phyloP scores from a whole-genome alignment of 768 basidiomycete species.

The Macrolepiota dolichaula region DNA sequence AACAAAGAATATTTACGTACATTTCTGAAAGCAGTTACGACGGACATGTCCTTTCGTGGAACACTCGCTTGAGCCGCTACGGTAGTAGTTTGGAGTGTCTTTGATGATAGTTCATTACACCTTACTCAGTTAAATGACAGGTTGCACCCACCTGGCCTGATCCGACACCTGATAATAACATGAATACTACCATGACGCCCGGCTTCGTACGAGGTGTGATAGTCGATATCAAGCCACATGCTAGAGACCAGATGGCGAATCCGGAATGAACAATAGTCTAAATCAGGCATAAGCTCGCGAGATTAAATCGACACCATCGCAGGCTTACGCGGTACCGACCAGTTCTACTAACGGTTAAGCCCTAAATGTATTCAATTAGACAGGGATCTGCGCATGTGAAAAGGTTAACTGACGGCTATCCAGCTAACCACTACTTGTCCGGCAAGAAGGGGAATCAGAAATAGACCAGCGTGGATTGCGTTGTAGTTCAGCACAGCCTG shows the following conservation, averaged over 20 bases:
- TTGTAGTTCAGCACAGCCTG: conserved; percentile 68
- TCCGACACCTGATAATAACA: conserved; percentile 57
- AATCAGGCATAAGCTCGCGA: not conserved
- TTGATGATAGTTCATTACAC: not conserved
- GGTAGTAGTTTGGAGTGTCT: conserved; percentile 63
- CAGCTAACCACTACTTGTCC: conserved; percentile 60
- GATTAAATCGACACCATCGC: not conserved
- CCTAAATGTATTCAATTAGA: conserved; percentile 28
- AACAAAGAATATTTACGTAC: conserved; percentile 23
- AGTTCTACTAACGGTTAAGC: conserved; percentile 58
- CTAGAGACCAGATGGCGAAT: conserved; percentile 67
- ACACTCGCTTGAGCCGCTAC: conserved; percentile 75
- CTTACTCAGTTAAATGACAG: not conserved
- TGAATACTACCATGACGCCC: conserved; percentile 53
- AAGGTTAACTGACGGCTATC: conserved; percentile 36
- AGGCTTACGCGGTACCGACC: conserved; percentile 53
- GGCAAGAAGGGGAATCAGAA: conserved; percentile 67
- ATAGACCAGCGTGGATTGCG: conserved; percentile 54
- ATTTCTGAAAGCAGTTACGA: conserved; percentile 67
- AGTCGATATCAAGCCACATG: conserved; percentile 68
- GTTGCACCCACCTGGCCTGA: conserved; percentile 48
- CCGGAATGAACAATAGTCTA: conserved; percentile 60
- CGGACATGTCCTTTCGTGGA: conserved; percentile 67
- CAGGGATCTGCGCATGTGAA: not conserved
- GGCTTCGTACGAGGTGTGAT: conserved; percentile 45